phyloP scores from a whole-genome alignment of 2,329 filamentous ascomycete genomes.

The Colletotrichum sp. region DNA sequence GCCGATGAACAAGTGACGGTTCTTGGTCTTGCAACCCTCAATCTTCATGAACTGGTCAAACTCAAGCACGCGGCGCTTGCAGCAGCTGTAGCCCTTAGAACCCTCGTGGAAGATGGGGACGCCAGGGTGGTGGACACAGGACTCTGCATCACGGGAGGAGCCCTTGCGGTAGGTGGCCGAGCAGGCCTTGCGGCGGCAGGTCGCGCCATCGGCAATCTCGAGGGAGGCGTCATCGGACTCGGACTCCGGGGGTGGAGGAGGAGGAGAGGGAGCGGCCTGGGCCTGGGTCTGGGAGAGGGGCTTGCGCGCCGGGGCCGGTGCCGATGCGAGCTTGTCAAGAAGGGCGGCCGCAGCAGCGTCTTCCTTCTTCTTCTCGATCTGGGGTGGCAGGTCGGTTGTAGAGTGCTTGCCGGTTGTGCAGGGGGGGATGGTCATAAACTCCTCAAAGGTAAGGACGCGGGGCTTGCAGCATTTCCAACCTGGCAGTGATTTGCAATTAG shows the following conservation, averaged over 20 bases:
- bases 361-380: conserved; percentile 63
- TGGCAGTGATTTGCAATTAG: conserved; percentile 39
- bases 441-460: conserved; percentile 95
- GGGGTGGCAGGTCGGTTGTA: conserved; percentile 75
- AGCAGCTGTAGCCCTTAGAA: conserved; percentile 97
- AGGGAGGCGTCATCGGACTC: conserved; percentile 85
- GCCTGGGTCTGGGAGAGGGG: conserved; percentile 35
- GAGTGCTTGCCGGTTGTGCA: conserved; percentile 95
- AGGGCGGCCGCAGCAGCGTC: conserved; percentile 28
- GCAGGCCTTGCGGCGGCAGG: conserved; percentile 82
- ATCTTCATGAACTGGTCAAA: conserved; percentile 99
- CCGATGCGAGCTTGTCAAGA: conserved; percentile 44
- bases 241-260: conserved; percentile 73
- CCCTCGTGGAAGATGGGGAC: conserved; percentile 96
- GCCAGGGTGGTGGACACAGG: conserved; percentile 89
- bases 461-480: conserved; percentile 99
- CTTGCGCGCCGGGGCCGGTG: conserved; percentile 46
- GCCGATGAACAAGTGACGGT: conserved; percentile 83
- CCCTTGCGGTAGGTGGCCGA: conserved; percentile 68
- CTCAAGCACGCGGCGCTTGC: conserved; percentile 91
- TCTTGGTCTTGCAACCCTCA: conserved; percentile 84
- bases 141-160: conserved; percentile 68
- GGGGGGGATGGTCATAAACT: conserved; percentile 91
- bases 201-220: conserved; percentile 74
- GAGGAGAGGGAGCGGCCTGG: conserved; percentile 54